Percentiles rank a stretch among this genome's conserved stretches.
phyloP scores from a whole-genome alignment of 2,329 filamentous ascomycete genomes.

The Niveomyces coronatus region DNA sequence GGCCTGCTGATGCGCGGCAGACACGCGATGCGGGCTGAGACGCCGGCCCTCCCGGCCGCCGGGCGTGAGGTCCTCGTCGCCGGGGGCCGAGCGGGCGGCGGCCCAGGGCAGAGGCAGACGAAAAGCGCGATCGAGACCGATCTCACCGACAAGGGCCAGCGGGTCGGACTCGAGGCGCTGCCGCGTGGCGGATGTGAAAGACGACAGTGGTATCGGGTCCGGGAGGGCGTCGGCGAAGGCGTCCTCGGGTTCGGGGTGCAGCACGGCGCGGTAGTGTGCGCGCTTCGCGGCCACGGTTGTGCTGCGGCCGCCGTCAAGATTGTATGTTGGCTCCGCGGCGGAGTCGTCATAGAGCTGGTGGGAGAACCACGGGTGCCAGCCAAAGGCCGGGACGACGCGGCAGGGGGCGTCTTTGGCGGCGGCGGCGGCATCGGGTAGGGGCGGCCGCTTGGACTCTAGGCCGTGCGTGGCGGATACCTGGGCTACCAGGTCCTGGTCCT shows the following conservation, averaged over 20 bases:
- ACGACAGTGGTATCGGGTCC: slow-evolving; percentile 47
- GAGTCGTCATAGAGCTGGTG: slow-evolving; percentile 61
- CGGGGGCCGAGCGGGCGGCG: slow-evolving; percentile 19
- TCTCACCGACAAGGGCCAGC: slow-evolving; percentile 61
- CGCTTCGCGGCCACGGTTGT: slow-evolving; percentile 28
- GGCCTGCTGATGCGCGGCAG: slow-evolving; percentile 56
- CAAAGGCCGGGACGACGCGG: slow-evolving; percentile 67
- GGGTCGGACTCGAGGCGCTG: slow-evolving; percentile 46
- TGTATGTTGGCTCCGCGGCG: slow-evolving; percentile 26
- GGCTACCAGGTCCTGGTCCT: slow-evolving; percentile 66
- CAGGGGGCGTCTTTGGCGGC: slow-evolving; percentile 13
- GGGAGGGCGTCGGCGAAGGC: slow-evolving; percentile 43
- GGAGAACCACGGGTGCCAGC: slow-evolving; percentile 84
- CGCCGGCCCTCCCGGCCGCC: slow-evolving; percentile 60
- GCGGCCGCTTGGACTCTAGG: slow-evolving; percentile 20
- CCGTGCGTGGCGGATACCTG: slow-evolving; percentile 48
- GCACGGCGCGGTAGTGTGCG: slow-evolving; percentile 56
- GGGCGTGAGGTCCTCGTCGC: slow-evolving; percentile 41
- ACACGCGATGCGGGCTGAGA: slow-evolving; percentile 58
- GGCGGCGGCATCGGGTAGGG: slow-evolving; percentile 7
- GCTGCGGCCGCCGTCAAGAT: slow-evolving; percentile 15
- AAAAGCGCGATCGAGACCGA: slow-evolving; percentile 69
- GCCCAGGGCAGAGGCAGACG: slow-evolving; percentile 55
- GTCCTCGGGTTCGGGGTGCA: slow-evolving; percentile 42
- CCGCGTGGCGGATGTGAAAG: slow-evolving; percentile 46